phyloP scores from a whole-genome alignment of 2,329 filamentous ascomycete genomes.

The Lasiodiplodia citricola region DNA sequence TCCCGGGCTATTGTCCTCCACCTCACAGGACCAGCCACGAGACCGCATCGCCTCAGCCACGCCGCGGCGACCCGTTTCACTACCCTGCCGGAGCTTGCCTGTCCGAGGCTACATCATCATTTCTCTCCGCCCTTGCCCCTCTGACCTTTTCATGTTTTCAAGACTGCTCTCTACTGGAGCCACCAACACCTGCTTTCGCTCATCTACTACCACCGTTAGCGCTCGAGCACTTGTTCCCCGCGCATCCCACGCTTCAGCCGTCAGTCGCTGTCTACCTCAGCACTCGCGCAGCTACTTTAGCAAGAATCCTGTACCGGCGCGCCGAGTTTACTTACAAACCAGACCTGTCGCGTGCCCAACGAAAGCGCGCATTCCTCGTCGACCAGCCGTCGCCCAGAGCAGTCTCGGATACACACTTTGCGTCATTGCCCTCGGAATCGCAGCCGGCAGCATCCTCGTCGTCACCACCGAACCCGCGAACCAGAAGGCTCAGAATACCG shows the following conservation, averaged over 20 bases:
- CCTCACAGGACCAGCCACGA: neutral
- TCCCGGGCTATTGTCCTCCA: neutral
- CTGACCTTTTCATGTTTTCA: constrained; percentile 22
- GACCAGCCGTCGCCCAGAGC: constrained; percentile 11
- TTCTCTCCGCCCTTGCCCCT: neutral
- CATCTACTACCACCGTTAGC: neutral
- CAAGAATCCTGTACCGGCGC: neutral
- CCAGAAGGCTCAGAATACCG: constrained; percentile 4
- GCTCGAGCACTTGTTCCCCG: neutral
- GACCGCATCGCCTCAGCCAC: constrained; percentile 18
- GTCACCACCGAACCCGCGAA: constrained; percentile 22
- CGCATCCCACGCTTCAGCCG: neutral
- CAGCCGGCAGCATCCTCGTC: constrained; percentile 40
- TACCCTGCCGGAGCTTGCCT: constrained; percentile 5
- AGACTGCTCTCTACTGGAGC: neutral
- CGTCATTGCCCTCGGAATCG: constrained; percentile 39
- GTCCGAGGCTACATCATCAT: neutral
- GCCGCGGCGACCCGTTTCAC: constrained; percentile 16
- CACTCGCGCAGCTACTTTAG: neutral
- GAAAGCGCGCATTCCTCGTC: neutral
- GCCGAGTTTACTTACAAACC: neutral
- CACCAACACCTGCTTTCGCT: constrained; percentile 5
- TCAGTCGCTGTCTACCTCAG: neutral
- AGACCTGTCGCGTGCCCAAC: neutral
- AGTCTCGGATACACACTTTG: constrained; percentile 39